A percentile compares a stretch with the other conserved stretches of the same genome.
phyloP scores from a whole-genome alignment of 1,284 basidiomycete species.

The Cryptococcus sp. region DNA sequence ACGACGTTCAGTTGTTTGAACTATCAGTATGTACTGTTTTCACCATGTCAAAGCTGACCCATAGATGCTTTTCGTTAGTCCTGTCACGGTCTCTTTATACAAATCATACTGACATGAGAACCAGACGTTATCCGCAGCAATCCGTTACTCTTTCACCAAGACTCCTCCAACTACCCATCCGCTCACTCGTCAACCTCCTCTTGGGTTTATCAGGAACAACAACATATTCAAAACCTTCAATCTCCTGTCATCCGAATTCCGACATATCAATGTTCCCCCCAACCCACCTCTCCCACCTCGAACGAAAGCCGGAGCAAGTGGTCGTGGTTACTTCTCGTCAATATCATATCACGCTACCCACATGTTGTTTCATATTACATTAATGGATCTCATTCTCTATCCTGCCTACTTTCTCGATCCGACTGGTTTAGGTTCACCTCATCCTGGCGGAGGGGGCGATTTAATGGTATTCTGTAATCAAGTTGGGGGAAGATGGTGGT shows the following conservation, averaged over 20 bases:
- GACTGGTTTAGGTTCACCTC: neutral
- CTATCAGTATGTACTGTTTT: neutral
- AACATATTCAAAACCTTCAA: constrained; percentile 6
- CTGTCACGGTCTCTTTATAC: too few species aligned
- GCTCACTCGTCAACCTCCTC: constrained; percentile 3
- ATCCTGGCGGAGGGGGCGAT: neutral
- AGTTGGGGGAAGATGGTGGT: neutral
- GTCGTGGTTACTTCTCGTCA: neutral
- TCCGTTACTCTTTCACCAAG: constrained; percentile 4
- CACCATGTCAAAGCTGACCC: neutral
- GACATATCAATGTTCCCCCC: constrained; percentile 2
- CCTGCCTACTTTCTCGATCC: neutral
- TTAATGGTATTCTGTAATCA: neutral
- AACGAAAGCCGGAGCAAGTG: neutral
- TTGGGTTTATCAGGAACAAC: neutral
- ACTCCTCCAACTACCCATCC: constrained; percentile 5
- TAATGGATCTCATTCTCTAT: neutral
- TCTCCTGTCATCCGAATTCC: constrained; percentile 2
- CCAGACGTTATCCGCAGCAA: neutral
- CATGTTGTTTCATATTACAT: neutral
- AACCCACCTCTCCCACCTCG: constrained; percentile 2
- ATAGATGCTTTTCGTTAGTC: too few species aligned
- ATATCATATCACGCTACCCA: neutral
- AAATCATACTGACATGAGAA: neutral
- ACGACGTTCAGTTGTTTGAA: neutral